Base-by-base conservation (phyloP, 2,329 filamentous ascomycete genomes). In the Colletotrichum filicis region DNA sequence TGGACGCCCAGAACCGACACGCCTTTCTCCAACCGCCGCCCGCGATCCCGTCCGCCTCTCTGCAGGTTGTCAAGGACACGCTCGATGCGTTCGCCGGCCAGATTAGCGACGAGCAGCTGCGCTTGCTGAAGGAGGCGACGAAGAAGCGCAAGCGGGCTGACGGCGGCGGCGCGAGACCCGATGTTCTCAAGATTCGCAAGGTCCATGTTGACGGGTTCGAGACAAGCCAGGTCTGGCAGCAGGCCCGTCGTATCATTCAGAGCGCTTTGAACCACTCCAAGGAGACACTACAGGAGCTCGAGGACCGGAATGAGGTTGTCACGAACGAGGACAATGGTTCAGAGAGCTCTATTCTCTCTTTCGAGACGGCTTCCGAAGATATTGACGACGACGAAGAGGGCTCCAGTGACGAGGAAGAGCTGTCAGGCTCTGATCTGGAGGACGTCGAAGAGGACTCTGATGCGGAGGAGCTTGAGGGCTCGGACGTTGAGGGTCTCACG, bases 181-280 rank as follows among this genome's bases (percentile, higher is more conserved):
- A 89, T 75, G 85, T 93, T 1, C 80, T 98, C 75, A 95, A 95
- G 78, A 86, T 98, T 78, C 92, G 93, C 78, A 95, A 94, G 82
- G 86, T 99, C 19, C 94, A 98, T 80, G 87, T 95, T 7, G 91
- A 97, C 70, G 97, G 96, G 0, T 98, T 98, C 77, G 94, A 93
- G 77, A 92, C 94, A 12, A 91, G 92, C 24, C 96, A 98, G 83
- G 92, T 99, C 56, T 99, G 96, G 94, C 94, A 98, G 82, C 97
- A 99, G 84, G 93, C 95, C 9, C 92, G 92, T 79, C 91, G 94
- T 77, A 94, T 98, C 24, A 92, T 98, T 70, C 88, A 82, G 14
- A 87, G 87, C 59, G 83, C 89, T 12, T 77, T 91, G 58, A 81
- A 84, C 55, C 86, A 89, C 75, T 87, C 88, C 0, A 82, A 86